phyloP scores from a whole-genome alignment of 495 filamentous ascomycete species.

The Penicillium pancosmium region DNA sequence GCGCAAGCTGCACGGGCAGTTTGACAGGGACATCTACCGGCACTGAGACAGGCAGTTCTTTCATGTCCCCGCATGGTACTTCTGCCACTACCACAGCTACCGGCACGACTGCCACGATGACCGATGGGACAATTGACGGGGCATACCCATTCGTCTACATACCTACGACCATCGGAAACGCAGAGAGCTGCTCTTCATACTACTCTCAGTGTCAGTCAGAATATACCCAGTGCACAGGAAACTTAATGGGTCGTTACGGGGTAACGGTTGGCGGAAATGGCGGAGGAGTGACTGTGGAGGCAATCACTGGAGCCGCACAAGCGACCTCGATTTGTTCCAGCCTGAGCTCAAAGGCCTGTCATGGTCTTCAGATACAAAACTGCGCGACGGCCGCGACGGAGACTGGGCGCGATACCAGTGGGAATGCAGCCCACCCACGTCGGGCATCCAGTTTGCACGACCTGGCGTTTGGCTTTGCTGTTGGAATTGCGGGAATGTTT shows the following conservation, averaged over 20 bases:
- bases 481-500: constrained; percentile 49
- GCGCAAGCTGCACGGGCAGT: constrained; percentile 64
- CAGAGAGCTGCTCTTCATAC: constrained; percentile 66
- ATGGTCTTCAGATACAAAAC: constrained; percentile 56
- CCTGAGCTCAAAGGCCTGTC: constrained; percentile 61
- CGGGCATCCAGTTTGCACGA: constrained; percentile 43
- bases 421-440: constrained; percentile 32
- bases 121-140: constrained; percentile 44
- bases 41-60: constrained; percentile 33
- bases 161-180: constrained; percentile 65
- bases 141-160: constrained; percentile 68
- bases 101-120: constrained; percentile 39
- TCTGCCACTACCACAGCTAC: constrained; percentile 35
- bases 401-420: constrained; percentile 31
- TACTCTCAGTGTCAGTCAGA: constrained; percentile 66
- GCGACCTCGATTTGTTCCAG: constrained; percentile 69
- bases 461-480: constrained; percentile 41
- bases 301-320: constrained; percentile 50
- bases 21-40: constrained; percentile 40
- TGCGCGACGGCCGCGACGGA: constrained; percentile 50
- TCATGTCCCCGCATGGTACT: constrained; percentile 39
- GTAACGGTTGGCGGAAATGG: constrained; percentile 48
- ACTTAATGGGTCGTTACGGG: constrained; percentile 52
- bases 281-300: constrained; percentile 64
- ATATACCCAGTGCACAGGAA: constrained; percentile 63